Conservation (phyloP, 306 rosid species). For the Alnus glutinosa region DNA sequence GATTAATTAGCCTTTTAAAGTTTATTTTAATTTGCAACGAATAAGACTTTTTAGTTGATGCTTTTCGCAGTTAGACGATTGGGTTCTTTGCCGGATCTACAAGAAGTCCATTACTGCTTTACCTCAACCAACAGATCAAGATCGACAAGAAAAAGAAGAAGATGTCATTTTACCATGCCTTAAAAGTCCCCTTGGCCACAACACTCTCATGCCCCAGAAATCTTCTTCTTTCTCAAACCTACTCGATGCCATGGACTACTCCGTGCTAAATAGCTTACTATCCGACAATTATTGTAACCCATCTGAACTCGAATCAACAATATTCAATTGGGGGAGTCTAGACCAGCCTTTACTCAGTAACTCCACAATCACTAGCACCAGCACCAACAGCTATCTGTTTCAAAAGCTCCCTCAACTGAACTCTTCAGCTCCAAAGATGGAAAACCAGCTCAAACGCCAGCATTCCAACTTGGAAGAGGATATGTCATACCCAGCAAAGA, state of each 20-base stretch:
- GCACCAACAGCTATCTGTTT: slow-evolving; percentile 18
- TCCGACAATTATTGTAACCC: slow-evolving; percentile 42
- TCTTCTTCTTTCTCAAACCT: slow-evolving; percentile 59
- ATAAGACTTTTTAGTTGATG: not conserved
- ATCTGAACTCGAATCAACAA: slow-evolving; percentile 33
- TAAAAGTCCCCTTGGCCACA: slow-evolving; percentile 5
- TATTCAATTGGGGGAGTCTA: slow-evolving; percentile 23
- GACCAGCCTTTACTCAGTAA: slow-evolving; percentile 27
- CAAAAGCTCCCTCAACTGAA: slow-evolving; percentile 39
- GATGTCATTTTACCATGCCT: slow-evolving; percentile 30
- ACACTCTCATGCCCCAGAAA: slow-evolving; percentile 47
- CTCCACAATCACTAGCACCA: not conserved
- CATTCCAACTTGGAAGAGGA: slow-evolving; percentile 37
- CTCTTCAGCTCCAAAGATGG: slow-evolving; percentile 24
- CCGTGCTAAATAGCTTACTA: slow-evolving; percentile 44
- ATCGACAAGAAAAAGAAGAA: slow-evolving; percentile 27
- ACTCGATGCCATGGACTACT: slow-evolving; percentile 59
- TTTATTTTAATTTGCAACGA: not conserved
- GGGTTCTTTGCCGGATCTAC: slow-evolving; percentile 66
- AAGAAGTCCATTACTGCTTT: slow-evolving; percentile 41
- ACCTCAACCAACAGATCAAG: slow-evolving; percentile 32
- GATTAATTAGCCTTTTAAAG: not conserved
- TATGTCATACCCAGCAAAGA: slow-evolving; percentile 42
- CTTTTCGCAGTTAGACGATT: slow-evolving; percentile 50
- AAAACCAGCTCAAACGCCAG: slow-evolving; percentile 45